phyloP scores from a whole-genome alignment of 2,329 filamentous ascomycete genomes.

The Microdochium trichocladiopsis region DNA sequence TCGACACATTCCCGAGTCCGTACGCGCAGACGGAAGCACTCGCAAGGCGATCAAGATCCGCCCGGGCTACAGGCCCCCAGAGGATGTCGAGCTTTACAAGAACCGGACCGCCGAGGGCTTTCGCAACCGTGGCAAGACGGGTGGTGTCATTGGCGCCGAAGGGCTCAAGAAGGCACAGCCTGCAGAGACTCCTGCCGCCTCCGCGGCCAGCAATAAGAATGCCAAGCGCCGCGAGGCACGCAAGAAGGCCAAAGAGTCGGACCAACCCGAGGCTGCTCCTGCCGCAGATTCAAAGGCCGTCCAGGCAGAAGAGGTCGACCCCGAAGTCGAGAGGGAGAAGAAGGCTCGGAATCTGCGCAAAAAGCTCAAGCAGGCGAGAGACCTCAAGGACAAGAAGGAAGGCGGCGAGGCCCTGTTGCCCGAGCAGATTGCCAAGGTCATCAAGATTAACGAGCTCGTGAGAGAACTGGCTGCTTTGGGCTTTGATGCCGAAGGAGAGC shows the following conservation, averaged over 20 bases:
- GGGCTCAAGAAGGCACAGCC: slow-evolving; percentile 42
- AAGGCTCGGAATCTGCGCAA: slow-evolving; percentile 88
- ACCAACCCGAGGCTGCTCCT: slow-evolving; percentile 44
- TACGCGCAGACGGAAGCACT: slow-evolving; percentile 81
- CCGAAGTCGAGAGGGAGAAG: slow-evolving; percentile 79
- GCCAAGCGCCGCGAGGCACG: slow-evolving; percentile 62
- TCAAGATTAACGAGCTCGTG: slow-evolving; percentile 91
- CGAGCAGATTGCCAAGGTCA: slow-evolving; percentile 95
- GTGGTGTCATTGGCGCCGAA: slow-evolving; percentile 67
- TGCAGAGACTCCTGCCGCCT: slow-evolving; percentile 32
- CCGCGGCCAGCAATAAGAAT: slow-evolving; percentile 69
- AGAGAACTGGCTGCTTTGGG: slow-evolving; percentile 80
- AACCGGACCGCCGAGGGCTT: slow-evolving; percentile 83
- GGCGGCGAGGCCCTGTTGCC: slow-evolving; percentile 76
- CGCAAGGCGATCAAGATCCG: slow-evolving; percentile 90
- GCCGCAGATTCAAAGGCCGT: background rate
- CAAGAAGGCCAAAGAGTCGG: slow-evolving; percentile 44
- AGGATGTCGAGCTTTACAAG: slow-evolving; percentile 95
- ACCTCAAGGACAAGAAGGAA: slow-evolving; percentile 86
- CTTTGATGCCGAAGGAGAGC: slow-evolving; percentile 72
- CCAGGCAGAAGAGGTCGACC: slow-evolving; percentile 45
- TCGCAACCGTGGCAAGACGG: slow-evolving; percentile 58
- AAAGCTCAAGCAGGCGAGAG: slow-evolving; percentile 89
- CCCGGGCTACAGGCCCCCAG: slow-evolving; percentile 87
- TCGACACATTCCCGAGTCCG: slow-evolving; percentile 82